Evolutionary conservation across 2,329 filamentous ascomycete species (phyloP).

Genomic region (Aspergillus niger): DNA sequence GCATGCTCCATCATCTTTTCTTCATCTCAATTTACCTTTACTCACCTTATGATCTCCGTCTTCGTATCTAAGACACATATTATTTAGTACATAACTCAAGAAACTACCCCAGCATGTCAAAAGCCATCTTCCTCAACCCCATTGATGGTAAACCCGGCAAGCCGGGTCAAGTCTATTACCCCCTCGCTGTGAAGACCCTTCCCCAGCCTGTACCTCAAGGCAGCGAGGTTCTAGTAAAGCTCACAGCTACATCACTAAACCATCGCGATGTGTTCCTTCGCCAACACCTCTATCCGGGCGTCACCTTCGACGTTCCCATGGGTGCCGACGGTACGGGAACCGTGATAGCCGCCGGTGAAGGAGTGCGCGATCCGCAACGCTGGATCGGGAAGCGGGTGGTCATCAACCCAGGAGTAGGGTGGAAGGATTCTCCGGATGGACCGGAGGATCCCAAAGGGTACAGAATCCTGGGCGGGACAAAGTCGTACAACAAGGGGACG

Average conservation of each 20-base stretch:
- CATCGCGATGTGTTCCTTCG: conserved; percentile 95
- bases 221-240: conserved; percentile 70
- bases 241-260: conserved; percentile 83
- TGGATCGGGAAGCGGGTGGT: conserved; percentile 72
- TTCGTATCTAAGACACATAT: too few relatives aligned
- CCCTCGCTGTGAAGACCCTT: conserved; percentile 57
- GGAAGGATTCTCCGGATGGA: conserved; percentile 69
- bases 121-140: conserved; percentile 46
- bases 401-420: conserved; percentile 75
- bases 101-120: conserved; percentile 39
- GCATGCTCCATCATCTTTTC: too few relatives aligned
- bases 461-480: conserved; percentile 58
- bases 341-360: conserved; percentile 66
- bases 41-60: background rate
- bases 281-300: conserved; percentile 84
- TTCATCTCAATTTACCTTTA: background rate
- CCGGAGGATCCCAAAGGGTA: conserved; percentile 64
- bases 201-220: conserved; percentile 65
- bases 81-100: background rate
- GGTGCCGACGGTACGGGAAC: conserved; percentile 80
- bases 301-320: conserved; percentile 75
- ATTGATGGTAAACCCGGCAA: conserved; percentile 66
- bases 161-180: conserved; percentile 68
- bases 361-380: conserved; percentile 50
- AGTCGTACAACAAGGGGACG: conserved; percentile 66